A percentile compares a stretch with the other conserved stretches of the same genome.
phyloP scores from a whole-genome alignment of 768 basidiomycete species.

The Chalciporus chontae region DNA sequence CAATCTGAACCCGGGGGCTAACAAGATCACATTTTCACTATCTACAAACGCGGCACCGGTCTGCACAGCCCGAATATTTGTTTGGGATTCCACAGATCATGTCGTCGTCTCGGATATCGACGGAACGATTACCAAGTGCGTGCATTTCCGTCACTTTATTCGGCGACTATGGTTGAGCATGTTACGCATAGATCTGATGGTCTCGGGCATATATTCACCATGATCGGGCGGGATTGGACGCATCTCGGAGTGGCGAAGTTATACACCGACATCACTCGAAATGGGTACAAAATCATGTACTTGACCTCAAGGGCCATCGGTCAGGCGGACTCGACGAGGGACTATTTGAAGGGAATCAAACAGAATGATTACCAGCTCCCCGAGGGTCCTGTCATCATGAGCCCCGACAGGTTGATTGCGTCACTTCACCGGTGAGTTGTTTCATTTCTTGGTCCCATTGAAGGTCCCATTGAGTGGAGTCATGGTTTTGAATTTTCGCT shows the following conservation, averaged over 20 bases:
- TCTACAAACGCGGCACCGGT: slow-evolving; percentile 77
- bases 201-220: slow-evolving; percentile 92
- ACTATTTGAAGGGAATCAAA: slow-evolving; percentile 91
- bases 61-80: slow-evolving; percentile 89
- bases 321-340: slow-evolving; percentile 94
- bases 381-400: slow-evolving; percentile 98
- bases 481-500: too few relatives aligned
- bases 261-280: slow-evolving; percentile 91
- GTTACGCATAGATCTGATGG: slow-evolving; percentile 74
- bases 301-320: slow-evolving; percentile 96
- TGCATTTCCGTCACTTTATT: slow-evolving; percentile 16
- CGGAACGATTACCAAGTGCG: slow-evolving; percentile 96
- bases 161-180: background rate
- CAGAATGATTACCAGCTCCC: slow-evolving; percentile 97
- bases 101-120: slow-evolving; percentile 98
- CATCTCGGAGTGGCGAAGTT: slow-evolving; percentile 95
- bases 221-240: slow-evolving; percentile 98
- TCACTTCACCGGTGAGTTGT: slow-evolving; percentile 83
- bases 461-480: too few relatives aligned
- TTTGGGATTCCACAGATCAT: slow-evolving; percentile 90
- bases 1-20: slow-evolving; percentile 80
- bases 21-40: slow-evolving; percentile 90
- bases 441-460: background rate
- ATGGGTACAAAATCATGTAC: slow-evolving; percentile 98
- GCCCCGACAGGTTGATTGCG: slow-evolving; percentile 91